A percentile compares a stretch with the other conserved stretches of the same genome.
Conservation (phyloP, 192 early-diverging fungal genomes). For the Phlyctochytrium planicorne region DNA sequence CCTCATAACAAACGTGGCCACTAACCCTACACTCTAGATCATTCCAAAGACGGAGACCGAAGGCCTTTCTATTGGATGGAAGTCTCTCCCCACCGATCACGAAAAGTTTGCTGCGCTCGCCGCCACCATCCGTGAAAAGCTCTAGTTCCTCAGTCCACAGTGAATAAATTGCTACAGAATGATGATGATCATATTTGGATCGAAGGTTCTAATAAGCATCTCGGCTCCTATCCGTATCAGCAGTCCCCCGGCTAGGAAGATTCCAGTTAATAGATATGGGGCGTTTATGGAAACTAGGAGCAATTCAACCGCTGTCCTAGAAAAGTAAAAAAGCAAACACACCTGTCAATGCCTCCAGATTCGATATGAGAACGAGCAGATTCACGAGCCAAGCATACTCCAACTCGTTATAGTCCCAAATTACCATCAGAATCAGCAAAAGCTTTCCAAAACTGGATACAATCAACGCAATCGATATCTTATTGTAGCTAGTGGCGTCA, state of each 20-base stretch:
- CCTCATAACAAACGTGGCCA: not conserved
- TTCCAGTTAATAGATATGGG: not conserved
- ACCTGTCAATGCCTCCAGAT: slow-evolving; percentile 24
- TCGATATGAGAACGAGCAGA: slow-evolving; percentile 23
- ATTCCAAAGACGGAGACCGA: slow-evolving; percentile 67
- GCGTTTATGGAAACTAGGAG: not conserved
- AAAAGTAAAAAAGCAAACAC: not conserved
- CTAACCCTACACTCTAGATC: not conserved
- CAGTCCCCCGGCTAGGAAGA: not conserved
- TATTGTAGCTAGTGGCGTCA: slow-evolving; percentile 65
- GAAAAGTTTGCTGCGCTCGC: slow-evolving; percentile 45
- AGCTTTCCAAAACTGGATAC: slow-evolving; percentile 87
- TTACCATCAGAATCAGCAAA: slow-evolving; percentile 81
- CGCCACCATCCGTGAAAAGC: slow-evolving; percentile 25
- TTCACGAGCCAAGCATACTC: slow-evolving; percentile 81
- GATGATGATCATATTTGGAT: not conserved
- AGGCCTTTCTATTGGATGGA: slow-evolving; percentile 75
- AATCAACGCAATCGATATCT: slow-evolving; percentile 63
- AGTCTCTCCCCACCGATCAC: slow-evolving; percentile 46
- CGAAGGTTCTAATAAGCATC: not conserved
- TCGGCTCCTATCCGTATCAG: not conserved
- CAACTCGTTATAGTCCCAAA: slow-evolving; percentile 85
- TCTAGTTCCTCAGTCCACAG: slow-evolving; percentile 2
- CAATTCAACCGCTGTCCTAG: not conserved
- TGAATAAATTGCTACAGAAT: not conserved